Evolutionary conservation across 257 asterid genomes (phyloP), one percentile per base, ranked within the genome.

Genomic region (Gynochthodes officinalis): DNA sequence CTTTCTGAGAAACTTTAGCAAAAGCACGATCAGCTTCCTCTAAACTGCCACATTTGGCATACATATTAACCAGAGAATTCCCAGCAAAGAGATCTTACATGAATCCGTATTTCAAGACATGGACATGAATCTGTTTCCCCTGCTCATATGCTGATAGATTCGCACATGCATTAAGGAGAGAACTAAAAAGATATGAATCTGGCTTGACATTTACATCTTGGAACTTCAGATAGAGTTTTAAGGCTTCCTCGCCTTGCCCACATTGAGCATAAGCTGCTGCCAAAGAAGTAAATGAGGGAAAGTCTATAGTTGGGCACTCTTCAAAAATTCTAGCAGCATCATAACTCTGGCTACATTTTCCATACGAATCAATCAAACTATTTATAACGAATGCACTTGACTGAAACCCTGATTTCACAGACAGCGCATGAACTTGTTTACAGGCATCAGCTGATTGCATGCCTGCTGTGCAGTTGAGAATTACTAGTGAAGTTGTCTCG

Each of bases 61-160:
- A 90, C 97, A 90, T 90, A 82, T 90, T 85, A 14, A 90, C 90
- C 18, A 90, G 90, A 46, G 93, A 90, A 81, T 90, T 90, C 54
- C 95, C 91, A 14, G 97, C 78, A 84, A 88, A 90, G 62, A 77
- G 75, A 84, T 90, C 96, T 0, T 79, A 80, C 71, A 80, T 82
- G 58, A 86, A 87, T 70, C 96, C 96, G 50, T 85, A 72, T 77
- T 90, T 87, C 84, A 86, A 69, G 49, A 79, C 82, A 71, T 88
- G 95, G 42, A 76, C 95, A 70, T 90, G 93, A 44, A 90, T 82
- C 83, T 85, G 96, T 84, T 88, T 90, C 73, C 97, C 97, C 62
- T 85, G 93, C 74, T 86, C 97, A 27, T 85, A 90, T 10, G 91
- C 93, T 46, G 97, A 90, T 75, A 90, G 77, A 76, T 81, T 88